phyloP scores from a whole-genome alignment of 148 eudicot species.

The Pharnaceum exiguum region DNA sequence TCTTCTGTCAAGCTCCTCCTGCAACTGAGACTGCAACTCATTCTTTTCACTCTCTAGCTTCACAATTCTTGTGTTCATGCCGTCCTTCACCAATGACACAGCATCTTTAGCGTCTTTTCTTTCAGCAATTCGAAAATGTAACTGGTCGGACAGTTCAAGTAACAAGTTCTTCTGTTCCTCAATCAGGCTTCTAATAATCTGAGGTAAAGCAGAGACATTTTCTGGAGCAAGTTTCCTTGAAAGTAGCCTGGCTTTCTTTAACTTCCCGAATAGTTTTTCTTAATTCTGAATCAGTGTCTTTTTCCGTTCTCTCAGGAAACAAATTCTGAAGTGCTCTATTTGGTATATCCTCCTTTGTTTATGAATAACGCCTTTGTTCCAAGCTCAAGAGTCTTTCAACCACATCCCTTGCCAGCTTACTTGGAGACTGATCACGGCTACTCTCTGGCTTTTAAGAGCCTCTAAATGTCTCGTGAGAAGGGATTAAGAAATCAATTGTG shows the following conservation, averaged over 20 bases:
- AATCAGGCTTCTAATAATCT: slow-evolving; percentile 11
- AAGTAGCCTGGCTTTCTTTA: slow-evolving; percentile 14
- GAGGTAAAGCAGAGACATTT: slow-evolving; percentile 7
- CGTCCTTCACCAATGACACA: slow-evolving; percentile 3
- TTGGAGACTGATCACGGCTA: slow-evolving; percentile 27
- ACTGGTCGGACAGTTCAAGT: slow-evolving; percentile 17
- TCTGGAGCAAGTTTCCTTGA: slow-evolving; percentile 14
- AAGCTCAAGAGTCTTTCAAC: slow-evolving; percentile 27
- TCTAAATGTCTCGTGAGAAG: slow-evolving; percentile 9
- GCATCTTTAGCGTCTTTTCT: slow-evolving; percentile 16
- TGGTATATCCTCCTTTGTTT: background rate
- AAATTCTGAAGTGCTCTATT: background rate
- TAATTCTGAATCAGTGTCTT: slow-evolving; percentile 14
- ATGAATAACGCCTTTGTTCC: slow-evolving; percentile 20
- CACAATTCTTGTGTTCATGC: slow-evolving; percentile 8
- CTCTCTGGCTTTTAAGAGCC: slow-evolving; percentile 10
- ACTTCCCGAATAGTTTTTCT: slow-evolving; percentile 13
- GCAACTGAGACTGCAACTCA: slow-evolving; percentile 16
- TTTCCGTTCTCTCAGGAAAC: background rate
- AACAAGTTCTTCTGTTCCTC: slow-evolving; percentile 17
- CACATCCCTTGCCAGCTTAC: slow-evolving; percentile 29
- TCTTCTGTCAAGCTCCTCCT: slow-evolving; percentile 18
- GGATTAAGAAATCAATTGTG: slow-evolving; percentile 13
- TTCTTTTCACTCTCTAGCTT: slow-evolving; percentile 19
- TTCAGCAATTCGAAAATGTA: slow-evolving; percentile 24